A percentile compares a stretch with the other conserved stretches of the same genome.
Evolutionary conservation across 208 protist genomes (phyloP).

Genomic region (Kentomonas sorsogonicus): DNA sequence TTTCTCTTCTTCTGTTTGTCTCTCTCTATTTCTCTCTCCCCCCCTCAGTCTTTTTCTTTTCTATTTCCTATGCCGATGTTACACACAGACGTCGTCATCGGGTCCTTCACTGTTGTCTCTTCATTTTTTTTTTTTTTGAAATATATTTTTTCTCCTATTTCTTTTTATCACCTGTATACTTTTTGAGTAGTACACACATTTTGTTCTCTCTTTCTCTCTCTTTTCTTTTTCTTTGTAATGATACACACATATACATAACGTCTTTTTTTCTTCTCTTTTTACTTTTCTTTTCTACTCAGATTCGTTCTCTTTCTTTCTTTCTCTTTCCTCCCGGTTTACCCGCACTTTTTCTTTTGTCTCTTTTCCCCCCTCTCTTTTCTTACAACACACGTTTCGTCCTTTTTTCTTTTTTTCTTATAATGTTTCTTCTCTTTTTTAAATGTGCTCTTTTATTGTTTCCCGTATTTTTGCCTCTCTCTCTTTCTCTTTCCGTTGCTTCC

Average conservation of each 20-base stretch:
- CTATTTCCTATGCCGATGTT: too few relatives aligned
- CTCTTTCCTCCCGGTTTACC: not conserved
- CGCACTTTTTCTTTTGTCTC: not conserved
- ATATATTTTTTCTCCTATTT: too few relatives aligned
- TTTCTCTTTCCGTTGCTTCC: constrained; percentile 13
- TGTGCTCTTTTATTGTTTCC: constrained; percentile 17
- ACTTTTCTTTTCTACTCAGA: too few relatives aligned
- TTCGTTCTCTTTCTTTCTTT: constrained; percentile 10
- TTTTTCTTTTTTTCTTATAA: constrained; percentile 2
- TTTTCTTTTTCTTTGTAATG: constrained; percentile 10
- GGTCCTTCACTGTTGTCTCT: too few relatives aligned
- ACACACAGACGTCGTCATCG: too few relatives aligned
- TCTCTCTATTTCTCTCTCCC: too few relatives aligned
- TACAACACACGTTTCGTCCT: not conserved
- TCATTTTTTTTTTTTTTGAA: too few relatives aligned
- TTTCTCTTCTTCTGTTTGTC: too few relatives aligned
- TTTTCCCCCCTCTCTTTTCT: too few relatives aligned
- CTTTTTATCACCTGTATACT: constrained; percentile 4
- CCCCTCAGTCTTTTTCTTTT: too few relatives aligned
- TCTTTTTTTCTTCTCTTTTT: constrained; percentile 15
- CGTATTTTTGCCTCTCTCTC: constrained; percentile 11
- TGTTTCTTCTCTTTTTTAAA: not conserved
- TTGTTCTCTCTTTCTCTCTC: constrained; percentile 7
- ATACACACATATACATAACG: constrained; percentile 1
- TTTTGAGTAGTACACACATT: constrained; percentile 9